Percentiles rank a stretch among this genome's conserved stretches.
Conservation (phyloP, 192 early-diverging fungal genomes). For the Mortierella hygrophila region DNA sequence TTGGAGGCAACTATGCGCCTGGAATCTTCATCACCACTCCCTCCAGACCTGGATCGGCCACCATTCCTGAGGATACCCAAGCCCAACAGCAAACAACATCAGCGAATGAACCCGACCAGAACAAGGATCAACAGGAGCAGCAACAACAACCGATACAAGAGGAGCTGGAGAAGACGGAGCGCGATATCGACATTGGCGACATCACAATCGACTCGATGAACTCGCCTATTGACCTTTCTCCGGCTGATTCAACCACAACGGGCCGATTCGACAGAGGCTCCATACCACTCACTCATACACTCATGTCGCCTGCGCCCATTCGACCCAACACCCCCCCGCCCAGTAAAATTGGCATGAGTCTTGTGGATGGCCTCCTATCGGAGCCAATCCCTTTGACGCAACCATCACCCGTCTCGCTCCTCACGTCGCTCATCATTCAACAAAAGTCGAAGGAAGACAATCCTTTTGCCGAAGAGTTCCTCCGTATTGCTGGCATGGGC, state of each 20-base stretch:
- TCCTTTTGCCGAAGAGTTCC: constrained; percentile 78
- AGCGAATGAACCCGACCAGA: not conserved
- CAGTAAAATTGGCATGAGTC: constrained; percentile 1
- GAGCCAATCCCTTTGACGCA: constrained; percentile 19
- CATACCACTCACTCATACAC: not conserved
- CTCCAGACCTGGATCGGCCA: constrained; percentile 56
- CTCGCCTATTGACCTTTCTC: constrained; percentile 60
- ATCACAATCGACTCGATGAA: constrained; percentile 58
- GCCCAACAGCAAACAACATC: constrained; percentile 16
- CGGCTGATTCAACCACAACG: constrained; percentile 27
- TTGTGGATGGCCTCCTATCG: constrained; percentile 19
- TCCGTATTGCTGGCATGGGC: constrained; percentile 71
- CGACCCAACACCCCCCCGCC: constrained; percentile 42
- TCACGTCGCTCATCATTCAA: constrained; percentile 73
- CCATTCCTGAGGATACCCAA: constrained; percentile 52
- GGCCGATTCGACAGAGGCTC: constrained; percentile 8
- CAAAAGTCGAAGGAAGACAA: constrained; percentile 71
- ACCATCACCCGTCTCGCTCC: constrained; percentile 62
- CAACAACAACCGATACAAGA: not conserved
- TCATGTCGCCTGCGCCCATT: constrained; percentile 43
- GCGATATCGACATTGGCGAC: constrained; percentile 32
- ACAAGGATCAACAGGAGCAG: not conserved
- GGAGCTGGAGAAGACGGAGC: constrained; percentile 6
- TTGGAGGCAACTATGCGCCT: constrained; percentile 56
- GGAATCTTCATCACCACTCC: constrained; percentile 62